These are phyloP conservation scores for Microsporum canis DNA, from an alignment of 2,329 filamentous ascomycete genomes.

Conservation along the genomic window DNA sequence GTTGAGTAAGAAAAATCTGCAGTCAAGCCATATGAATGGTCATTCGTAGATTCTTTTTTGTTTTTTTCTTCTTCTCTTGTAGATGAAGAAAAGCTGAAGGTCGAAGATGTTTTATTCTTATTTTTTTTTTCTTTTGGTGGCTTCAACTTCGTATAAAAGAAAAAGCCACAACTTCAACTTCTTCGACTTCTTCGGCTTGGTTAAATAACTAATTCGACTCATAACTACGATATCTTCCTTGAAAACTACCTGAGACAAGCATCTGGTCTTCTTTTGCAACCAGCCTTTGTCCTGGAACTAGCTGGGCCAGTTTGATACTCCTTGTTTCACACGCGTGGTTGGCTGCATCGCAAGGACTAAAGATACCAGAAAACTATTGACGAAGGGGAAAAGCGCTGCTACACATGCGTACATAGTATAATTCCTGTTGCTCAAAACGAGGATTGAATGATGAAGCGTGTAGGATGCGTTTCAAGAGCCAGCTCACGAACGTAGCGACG, in stretches of 20 bases:
- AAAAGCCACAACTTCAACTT: not conserved
- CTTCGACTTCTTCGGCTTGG: no score
- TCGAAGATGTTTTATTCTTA: not conserved
- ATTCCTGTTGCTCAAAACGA: no score
- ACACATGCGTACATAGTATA: no score
- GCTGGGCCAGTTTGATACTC: not conserved
- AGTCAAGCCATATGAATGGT: not conserved
- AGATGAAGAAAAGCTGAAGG: not conserved
- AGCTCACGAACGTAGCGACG: conserved; percentile 41
- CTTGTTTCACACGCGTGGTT: not conserved
- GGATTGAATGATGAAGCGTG: not conserved
- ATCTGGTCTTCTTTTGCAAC: not conserved
- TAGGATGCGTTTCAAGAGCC: conserved; percentile 43
- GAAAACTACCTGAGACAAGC: not conserved
- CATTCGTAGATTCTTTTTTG: not conserved
- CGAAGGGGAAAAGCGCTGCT: not conserved
- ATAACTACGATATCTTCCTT: not conserved
- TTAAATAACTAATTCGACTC: no score
- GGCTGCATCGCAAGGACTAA: not conserved
- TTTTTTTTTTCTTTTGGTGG: not conserved
- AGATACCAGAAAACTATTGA: not conserved
- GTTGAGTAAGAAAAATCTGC: not conserved
- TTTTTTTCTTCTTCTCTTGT: not conserved
- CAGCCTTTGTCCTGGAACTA: not conserved
- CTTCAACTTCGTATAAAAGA: not conserved